phyloP scores from a whole-genome alignment of 1,284 basidiomycete species.

The Fomitopsis schrenkii region DNA sequence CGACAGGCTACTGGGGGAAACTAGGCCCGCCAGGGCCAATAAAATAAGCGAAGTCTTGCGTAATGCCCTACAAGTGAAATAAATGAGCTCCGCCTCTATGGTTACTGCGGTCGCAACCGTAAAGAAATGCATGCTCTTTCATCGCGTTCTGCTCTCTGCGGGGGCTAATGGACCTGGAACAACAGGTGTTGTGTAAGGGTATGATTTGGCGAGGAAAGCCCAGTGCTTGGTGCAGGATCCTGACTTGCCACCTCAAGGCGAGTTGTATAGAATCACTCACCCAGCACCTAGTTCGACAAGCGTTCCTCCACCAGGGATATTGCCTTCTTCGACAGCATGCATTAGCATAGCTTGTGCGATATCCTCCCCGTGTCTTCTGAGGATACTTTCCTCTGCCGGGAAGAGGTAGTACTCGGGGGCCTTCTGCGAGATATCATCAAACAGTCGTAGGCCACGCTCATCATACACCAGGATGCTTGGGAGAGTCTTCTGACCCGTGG shows the following conservation, averaged over 20 bases:
- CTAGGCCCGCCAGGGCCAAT: constrained; percentile 60
- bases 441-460: constrained; percentile 77
- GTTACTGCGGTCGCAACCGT: too few species aligned
- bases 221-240: neutral
- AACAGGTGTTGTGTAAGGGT: neutral
- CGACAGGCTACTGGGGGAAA: constrained; percentile 28
- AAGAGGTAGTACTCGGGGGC: constrained; percentile 91
- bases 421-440: constrained; percentile 80
- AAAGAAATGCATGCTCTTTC: too few species aligned
- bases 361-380: constrained; percentile 59
- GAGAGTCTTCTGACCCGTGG: constrained; percentile 56
- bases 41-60: constrained; percentile 91
- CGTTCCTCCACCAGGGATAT: constrained; percentile 44
- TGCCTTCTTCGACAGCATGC: constrained; percentile 54
- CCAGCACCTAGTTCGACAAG: constrained; percentile 87
- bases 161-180: too few species aligned
- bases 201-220: neutral
- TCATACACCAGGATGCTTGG: constrained; percentile 89
- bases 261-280: constrained; percentile 44
- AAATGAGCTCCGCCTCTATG: too few species aligned
- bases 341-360: constrained; percentile 58
- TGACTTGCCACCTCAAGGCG: neutral
- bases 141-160: too few species aligned
- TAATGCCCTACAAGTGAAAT: constrained; percentile 52
- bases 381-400: constrained; percentile 68